phyloP scores from a whole-genome alignment of 805 yeast genomes.

The Komagataella pastoris region DNA sequence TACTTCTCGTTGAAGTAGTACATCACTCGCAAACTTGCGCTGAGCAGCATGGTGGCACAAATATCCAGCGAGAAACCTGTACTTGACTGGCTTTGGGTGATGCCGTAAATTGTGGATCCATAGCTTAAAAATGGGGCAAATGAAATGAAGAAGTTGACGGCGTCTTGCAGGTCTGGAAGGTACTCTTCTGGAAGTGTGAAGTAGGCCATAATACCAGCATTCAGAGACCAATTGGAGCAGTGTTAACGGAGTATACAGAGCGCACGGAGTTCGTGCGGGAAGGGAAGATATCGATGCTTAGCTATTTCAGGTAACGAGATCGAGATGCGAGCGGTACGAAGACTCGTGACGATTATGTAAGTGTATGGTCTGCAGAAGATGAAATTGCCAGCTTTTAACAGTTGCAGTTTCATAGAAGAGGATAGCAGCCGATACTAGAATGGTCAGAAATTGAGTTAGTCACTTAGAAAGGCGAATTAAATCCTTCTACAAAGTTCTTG shows the following conservation, averaged over 20 bases:
- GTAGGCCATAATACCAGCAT: slow-evolving; percentile 1
- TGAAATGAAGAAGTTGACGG: slow-evolving; percentile 54
- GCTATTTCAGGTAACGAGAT: background rate
- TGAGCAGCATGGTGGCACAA: slow-evolving; percentile 80
- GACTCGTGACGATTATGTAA: background rate
- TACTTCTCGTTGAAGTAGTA: slow-evolving; percentile 74
- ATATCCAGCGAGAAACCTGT: slow-evolving; percentile 85
- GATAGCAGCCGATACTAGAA: too few species aligned
- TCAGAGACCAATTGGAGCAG: background rate
- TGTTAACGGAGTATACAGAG: background rate
- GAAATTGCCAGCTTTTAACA: too few species aligned
- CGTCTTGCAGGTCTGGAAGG: slow-evolving; percentile 28
- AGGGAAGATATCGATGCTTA: background rate
- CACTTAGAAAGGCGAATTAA: too few species aligned
- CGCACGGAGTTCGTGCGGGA: background rate
- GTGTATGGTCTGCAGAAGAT: background rate
- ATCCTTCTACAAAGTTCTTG: too few species aligned
- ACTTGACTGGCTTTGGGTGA: slow-evolving; percentile 48
- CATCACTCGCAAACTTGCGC: slow-evolving; percentile 58
- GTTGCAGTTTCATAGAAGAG: too few species aligned
- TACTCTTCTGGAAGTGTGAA: slow-evolving; percentile 3
- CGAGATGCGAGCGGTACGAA: background rate
- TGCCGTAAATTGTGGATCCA: slow-evolving; percentile 68
- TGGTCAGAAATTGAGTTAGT: too few species aligned
- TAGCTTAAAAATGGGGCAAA: slow-evolving; percentile 81